Evolutionary conservation across 768 basidiomycete species (phyloP).

Genomic region (Strobilomyces echinocephalus): DNA sequence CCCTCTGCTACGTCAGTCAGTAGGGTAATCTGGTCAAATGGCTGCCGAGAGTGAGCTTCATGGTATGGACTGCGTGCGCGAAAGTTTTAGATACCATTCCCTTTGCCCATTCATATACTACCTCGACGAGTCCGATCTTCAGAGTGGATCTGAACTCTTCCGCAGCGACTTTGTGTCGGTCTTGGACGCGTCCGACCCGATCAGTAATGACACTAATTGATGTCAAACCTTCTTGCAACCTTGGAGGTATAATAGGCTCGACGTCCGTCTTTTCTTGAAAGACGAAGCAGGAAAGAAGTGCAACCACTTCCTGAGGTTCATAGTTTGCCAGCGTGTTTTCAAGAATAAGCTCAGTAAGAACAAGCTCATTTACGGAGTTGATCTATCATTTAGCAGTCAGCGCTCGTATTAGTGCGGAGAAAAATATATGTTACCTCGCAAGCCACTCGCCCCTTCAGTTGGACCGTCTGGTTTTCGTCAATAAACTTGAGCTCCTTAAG

Average conservation of each 20-base stretch:
- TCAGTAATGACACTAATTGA: constrained; percentile 76
- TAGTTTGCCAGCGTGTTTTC: constrained; percentile 90
- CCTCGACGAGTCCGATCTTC: constrained; percentile 91
- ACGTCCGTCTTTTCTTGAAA: constrained; percentile 97
- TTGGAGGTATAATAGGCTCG: constrained; percentile 76
- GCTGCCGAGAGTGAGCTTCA: constrained; percentile 44
- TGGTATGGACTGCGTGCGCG: background rate
- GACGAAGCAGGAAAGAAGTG: constrained; percentile 91
- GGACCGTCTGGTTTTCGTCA: constrained; percentile 91
- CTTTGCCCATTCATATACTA: constrained; percentile 98
- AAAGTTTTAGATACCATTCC: constrained; percentile 73
- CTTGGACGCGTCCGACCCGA: constrained; percentile 75
- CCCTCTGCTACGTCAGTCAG: constrained; percentile 96
- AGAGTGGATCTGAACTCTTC: constrained; percentile 75
- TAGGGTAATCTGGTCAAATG: constrained; percentile 89
- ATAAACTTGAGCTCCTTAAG: constrained; percentile 90
- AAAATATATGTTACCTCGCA: constrained; percentile 66
- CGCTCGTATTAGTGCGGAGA: background rate
- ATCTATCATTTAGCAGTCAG: constrained; percentile 51
- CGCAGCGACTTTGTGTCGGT: constrained; percentile 68
- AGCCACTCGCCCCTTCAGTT: constrained; percentile 94
- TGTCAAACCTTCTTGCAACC: constrained; percentile 75
- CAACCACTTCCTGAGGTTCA: constrained; percentile 94
- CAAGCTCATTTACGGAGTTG: constrained; percentile 95
- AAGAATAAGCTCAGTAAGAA: constrained; percentile 93